Evolutionary conservation across 768 basidiomycete species (phyloP), one percentile per base, ranked within the genome.

Genomic region (Phaffia australis): DNA sequence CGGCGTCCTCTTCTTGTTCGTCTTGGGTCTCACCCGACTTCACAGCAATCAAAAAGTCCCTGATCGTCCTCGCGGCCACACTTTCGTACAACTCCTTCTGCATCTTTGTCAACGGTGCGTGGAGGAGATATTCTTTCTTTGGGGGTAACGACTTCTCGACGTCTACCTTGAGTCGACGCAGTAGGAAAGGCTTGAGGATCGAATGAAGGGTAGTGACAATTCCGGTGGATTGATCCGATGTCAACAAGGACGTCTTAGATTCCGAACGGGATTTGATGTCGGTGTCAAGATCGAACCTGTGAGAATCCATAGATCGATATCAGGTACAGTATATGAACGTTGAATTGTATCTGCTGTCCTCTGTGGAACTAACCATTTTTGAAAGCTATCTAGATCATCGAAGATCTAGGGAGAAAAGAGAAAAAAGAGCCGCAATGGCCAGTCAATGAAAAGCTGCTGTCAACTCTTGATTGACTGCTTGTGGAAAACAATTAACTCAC

Each of bases 111-210:
- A 97, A 79, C 0, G 92, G 91, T 0, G 91, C 91, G 68, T 93
- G 94, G 0, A 98, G 81, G 1, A 97, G 84, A 71, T 99, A 99
- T 76, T 92, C 89, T 75, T 92, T 92, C 72, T 79, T 80, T 0
- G 76, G 89, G 0, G 95, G 95, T 4, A 98, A 79, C 29, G 81
- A 87, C 64, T 82, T 81, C 78, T 97, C 92, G 11, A 98, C 94
- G 71, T 99, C 95, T 7, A 79, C 84, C 76, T 98, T 98, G 65
- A 97, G 81, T 15, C 95, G 84, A 15, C 95, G 84, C 0, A 98
- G 81, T 32, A 98, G 82, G 81, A 98, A 99, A 1, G 95, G 95
- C 71, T 92, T 91, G 58, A 99, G 83, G 72, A 99, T 93, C 1
- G 84, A 83, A 74, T 95, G 92, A 0, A 97, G 82, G 0, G 87